These are phyloP conservation scores for Yarrowia osloensis DNA, from an alignment of 805 yeast genomes.

Conservation along the genomic window DNA sequence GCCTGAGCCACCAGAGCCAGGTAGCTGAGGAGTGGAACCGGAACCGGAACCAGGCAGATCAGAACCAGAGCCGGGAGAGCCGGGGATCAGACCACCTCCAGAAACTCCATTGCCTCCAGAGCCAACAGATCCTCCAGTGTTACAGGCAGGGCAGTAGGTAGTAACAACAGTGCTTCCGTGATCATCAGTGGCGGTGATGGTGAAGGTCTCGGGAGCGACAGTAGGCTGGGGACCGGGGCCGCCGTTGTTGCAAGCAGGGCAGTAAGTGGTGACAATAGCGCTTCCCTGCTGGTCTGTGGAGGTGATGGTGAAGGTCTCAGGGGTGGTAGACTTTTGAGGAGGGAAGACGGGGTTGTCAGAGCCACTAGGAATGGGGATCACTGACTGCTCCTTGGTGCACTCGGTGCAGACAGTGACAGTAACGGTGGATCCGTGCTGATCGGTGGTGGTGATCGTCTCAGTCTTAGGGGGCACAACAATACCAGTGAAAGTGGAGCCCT, in stretches of 20 bases:
- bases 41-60: not conserved
- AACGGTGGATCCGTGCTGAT: not conserved
- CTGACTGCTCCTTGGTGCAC: not conserved
- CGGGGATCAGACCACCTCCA: not conserved
- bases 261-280: not conserved
- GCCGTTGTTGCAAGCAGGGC: not conserved
- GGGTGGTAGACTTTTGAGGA: not conserved
- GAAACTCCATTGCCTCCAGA: no score
- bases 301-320: not conserved
- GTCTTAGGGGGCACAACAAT: not conserved
- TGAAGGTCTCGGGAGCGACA: not conserved
- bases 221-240: not conserved
- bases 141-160: not conserved
- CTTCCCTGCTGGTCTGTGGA: not conserved
- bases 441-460: conserved; percentile 16
- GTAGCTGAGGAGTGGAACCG: not conserved
- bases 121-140: not conserved
- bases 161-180: not conserved
- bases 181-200: not conserved
- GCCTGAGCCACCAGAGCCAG: not conserved
- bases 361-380: not conserved
- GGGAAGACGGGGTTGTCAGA: not conserved
- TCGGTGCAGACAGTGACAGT: not conserved
- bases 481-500: not conserved
- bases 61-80: not conserved